Percentiles rank a stretch among this genome's conserved stretches.
Evolutionary conservation across 73 alveolate species (phyloP).

Genomic region (Stentor roeselii): DNA sequence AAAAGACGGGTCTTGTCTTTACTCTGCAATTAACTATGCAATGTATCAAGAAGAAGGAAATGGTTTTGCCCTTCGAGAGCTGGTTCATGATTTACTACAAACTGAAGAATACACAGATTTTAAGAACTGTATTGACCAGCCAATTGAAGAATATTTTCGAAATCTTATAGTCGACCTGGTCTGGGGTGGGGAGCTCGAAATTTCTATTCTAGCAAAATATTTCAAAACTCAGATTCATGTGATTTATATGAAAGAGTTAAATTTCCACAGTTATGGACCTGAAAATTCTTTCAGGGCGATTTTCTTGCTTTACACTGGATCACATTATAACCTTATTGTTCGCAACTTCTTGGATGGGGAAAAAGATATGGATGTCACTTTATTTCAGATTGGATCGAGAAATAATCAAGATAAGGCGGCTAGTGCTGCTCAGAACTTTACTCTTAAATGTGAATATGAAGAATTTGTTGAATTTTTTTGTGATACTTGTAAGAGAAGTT

Average conservation of each 20-base stretch:
- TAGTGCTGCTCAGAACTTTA: not conserved
- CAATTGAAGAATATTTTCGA: not conserved
- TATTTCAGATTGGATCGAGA: not conserved
- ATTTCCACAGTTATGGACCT: too few species aligned
- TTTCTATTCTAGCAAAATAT: not conserved
- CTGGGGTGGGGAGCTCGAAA: not conserved
- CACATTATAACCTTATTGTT: not conserved
- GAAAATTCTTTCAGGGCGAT: not conserved
- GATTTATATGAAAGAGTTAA: not conserved
- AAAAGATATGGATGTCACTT: not conserved
- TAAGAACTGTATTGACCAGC: not conserved
- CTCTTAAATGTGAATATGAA: too few species aligned
- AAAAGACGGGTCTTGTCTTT: not conserved
- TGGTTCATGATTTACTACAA: not conserved
- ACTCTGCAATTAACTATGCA: not conserved
- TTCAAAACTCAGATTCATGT: not conserved
- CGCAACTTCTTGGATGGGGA: not conserved
- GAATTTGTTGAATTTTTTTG: not conserved
- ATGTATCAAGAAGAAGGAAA: not conserved
- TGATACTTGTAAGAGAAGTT: not conserved
- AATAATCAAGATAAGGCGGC: not conserved
- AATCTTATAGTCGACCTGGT: not conserved
- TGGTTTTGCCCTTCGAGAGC: not conserved
- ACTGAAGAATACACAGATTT: too few species aligned
- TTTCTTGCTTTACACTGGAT: not conserved